A percentile compares a stretch with the other conserved stretches of the same genome.
These are phyloP conservation scores for Talaromyces sp. DNA, from an alignment of 2,329 filamentous ascomycete species.

Conservation along the genomic window DNA sequence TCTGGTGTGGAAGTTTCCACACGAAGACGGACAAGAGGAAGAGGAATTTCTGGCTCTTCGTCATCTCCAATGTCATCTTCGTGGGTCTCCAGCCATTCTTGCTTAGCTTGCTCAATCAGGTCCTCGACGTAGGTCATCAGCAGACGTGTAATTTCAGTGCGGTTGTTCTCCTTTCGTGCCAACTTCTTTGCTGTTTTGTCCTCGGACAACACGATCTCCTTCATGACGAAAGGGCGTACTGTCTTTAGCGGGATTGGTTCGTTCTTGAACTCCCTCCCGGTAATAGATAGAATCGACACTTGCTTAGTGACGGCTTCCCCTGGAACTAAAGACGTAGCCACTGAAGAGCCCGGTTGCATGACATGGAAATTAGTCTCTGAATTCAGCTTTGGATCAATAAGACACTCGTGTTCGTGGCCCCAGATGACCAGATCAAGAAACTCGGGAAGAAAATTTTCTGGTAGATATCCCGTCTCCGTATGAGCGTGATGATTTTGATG, in stretches of 20 bases:
- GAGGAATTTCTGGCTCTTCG: conserved; percentile 61
- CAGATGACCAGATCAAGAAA: conserved; percentile 91
- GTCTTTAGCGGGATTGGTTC: conserved; percentile 81
- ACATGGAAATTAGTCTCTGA: conserved; percentile 88
- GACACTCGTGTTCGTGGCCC: conserved; percentile 96
- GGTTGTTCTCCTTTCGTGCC: conserved; percentile 77
- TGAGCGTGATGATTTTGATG: conserved; percentile 96
- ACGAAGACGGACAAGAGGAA: conserved; percentile 82
- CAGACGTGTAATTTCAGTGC: conserved; percentile 71
- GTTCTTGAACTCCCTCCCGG: conserved; percentile 73
- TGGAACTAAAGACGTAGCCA: conserved; percentile 85
- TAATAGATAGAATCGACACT: conserved; percentile 79
- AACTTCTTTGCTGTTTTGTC: conserved; percentile 74
- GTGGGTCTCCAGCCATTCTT: conserved; percentile 77
- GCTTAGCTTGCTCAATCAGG: conserved; percentile 79
- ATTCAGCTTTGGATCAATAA: conserved; percentile 80
- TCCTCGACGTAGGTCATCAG: conserved; percentile 76
- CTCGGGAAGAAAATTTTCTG: conserved; percentile 85
- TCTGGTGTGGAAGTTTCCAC: conserved; percentile 87
- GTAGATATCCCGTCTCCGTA: conserved; percentile 87
- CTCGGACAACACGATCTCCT: conserved; percentile 72
- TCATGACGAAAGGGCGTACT: conserved; percentile 85
- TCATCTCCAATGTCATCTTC: conserved; percentile 54
- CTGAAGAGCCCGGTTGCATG: conserved; percentile 95
- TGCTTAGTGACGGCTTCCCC: conserved; percentile 91